Base-by-base conservation (phyloP, 2,329 filamentous ascomycete genomes). In the Cercospora nicotianae region DNA sequence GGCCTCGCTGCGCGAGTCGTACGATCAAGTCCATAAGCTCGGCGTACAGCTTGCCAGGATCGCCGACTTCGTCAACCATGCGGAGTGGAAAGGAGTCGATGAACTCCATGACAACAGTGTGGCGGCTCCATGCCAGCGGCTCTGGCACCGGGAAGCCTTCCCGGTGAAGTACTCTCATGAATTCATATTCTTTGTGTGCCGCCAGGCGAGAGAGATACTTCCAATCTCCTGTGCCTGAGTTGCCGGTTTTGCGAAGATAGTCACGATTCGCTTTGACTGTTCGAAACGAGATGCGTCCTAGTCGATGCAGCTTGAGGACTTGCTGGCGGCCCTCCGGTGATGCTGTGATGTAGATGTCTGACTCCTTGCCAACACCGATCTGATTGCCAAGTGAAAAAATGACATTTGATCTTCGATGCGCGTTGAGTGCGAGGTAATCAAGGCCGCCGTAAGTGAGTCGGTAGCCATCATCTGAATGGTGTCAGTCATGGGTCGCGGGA, bases 201-300 rank as follows among this genome's bases (percentile, higher is more conserved):
- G 96, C 94, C 39, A 99, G 85, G 48, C 93, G 87, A 12, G 92
- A 96, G 80, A 99, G 92, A 80, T 99, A 97, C 94, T 98, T 97
- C 95, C 95, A 99, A 51, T 92, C 95, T 5, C 89, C 93, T 16
- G 90, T 90, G 67, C 85, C 86, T 55, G 61, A 64, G 23, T 53
- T 53, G 30, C 61, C 61, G 67, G 90, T 87, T 74, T 95, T 93
- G 73, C 91, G 90, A 65, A 98, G 88, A 80, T 99, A 99, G 81
- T 99, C 95, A 73, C 95, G 88, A 82, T 98, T 98, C 30, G 91
- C 90, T 81, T 97, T 97, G 77, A 99, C 94, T 45, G 93, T 94
- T 74, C 96, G 91, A 84, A 99, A 99, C 33, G 94, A 97, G 75
- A 99, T 97, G 75, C 95, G 90, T 57, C 95, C 95, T 3, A 99